Conservation (phyloP, 2,329 filamentous ascomycete species). For the Penicillium griseofulvum region DNA sequence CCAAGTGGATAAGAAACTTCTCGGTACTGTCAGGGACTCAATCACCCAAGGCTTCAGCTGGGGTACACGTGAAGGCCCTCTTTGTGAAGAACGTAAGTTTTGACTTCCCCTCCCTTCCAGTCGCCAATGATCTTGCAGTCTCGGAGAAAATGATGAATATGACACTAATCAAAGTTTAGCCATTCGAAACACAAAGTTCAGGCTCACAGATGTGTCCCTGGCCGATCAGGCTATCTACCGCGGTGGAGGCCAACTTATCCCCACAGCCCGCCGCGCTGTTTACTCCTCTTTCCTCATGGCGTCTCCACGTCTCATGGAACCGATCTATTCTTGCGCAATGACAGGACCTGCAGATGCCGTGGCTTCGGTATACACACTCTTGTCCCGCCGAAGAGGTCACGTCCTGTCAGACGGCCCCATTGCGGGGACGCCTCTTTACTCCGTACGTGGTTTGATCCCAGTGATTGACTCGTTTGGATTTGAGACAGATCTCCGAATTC, state of each 20-base stretch:
- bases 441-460: slow-evolving; percentile 84
- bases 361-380: slow-evolving; percentile 83
- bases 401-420: slow-evolving; percentile 93
- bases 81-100: slow-evolving; percentile 91
- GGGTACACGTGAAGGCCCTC: slow-evolving; percentile 89
- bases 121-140: slow-evolving; percentile 2
- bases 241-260: slow-evolving; percentile 95
- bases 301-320: slow-evolving; percentile 93
- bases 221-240: slow-evolving; percentile 90
- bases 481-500: slow-evolving; percentile 93
- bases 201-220: slow-evolving; percentile 84
- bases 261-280: slow-evolving; percentile 85
- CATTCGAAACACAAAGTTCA: slow-evolving; percentile 97
- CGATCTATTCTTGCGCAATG: slow-evolving; percentile 88
- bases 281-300: slow-evolving; percentile 98
- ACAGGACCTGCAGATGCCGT: slow-evolving; percentile 88
- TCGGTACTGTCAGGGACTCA: slow-evolving; percentile 83
- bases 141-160: slow-evolving; percentile 1
- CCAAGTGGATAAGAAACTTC: slow-evolving; percentile 88
- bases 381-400: slow-evolving; percentile 84
- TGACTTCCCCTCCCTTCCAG: slow-evolving; percentile 17
- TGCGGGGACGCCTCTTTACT: slow-evolving; percentile 89
- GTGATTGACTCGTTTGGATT: slow-evolving; percentile 98
- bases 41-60: slow-evolving; percentile 96
- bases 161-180: slow-evolving; percentile 51